phyloP scores from a whole-genome alignment of 208 protist species.

The Endotrypanum monterogeii region DNA sequence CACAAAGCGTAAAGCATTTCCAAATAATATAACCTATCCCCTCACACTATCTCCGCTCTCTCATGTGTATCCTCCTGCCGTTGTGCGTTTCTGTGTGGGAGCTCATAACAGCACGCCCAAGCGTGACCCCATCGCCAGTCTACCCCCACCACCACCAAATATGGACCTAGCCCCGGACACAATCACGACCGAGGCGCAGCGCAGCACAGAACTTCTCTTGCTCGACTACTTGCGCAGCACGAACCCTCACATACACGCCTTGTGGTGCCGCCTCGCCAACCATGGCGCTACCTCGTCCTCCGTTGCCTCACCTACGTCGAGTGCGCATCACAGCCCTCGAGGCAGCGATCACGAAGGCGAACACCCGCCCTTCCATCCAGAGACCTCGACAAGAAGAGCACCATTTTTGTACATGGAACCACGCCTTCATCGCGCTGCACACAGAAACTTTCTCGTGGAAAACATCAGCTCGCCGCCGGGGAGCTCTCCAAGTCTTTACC shows the following conservation, averaged over 20 bases:
- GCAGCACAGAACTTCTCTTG: slow-evolving; percentile 60
- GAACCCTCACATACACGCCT: slow-evolving; percentile 41
- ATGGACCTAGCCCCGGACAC: slow-evolving; percentile 39
- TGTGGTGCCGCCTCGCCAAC: slow-evolving; percentile 45
- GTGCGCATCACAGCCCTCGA: neutral
- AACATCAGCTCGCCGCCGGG: slow-evolving; percentile 21
- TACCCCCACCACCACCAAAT: no score
- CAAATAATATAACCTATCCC: no score
- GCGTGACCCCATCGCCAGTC: no score
- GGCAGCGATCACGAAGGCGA: neutral
- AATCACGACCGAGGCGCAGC: slow-evolving; percentile 46
- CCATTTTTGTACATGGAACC: slow-evolving; percentile 5
- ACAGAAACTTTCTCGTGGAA: slow-evolving; percentile 44
- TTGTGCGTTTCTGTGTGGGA: no score
- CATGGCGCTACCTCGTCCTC: neutral
- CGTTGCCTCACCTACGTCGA: neutral
- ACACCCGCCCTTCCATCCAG: neutral
- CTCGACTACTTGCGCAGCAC: slow-evolving; percentile 49
- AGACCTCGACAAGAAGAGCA: neutral
- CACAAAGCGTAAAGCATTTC: no score
- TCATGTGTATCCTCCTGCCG: no score
- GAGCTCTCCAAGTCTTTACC: slow-evolving; percentile 40
- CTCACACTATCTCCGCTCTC: no score
- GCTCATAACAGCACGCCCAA: no score
- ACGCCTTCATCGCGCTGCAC: slow-evolving; percentile 16